Evolutionary conservation across 768 basidiomycete species (phyloP).

Genomic region (Boletus rex-veris): DNA sequence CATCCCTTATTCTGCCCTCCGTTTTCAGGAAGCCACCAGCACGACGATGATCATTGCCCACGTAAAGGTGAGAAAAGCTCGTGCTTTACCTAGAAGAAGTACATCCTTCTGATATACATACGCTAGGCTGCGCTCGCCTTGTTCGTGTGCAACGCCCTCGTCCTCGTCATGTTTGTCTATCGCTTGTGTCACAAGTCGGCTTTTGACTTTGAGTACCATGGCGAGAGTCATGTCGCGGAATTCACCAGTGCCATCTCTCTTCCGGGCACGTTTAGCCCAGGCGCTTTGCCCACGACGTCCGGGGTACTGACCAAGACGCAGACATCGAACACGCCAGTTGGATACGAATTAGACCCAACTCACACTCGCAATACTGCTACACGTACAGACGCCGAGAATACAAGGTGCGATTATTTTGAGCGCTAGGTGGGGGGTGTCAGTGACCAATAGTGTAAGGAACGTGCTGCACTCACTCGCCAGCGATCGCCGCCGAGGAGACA

Average conservation of each 20-base stretch:
- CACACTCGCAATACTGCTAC: no score
- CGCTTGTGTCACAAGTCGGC: constrained; percentile 6
- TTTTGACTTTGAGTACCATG: background rate
- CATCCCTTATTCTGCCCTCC: constrained; percentile 23
- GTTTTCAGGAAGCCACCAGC: constrained; percentile 4
- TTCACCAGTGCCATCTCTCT: constrained; percentile 19
- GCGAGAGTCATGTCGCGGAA: background rate
- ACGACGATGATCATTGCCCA: constrained; percentile 18
- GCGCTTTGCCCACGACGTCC: background rate
- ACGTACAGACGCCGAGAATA: background rate
- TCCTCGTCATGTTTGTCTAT: constrained; percentile 16
- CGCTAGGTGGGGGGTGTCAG: background rate
- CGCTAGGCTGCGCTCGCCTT: constrained; percentile 18
- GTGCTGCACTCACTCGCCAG: no score
- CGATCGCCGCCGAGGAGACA: no score
- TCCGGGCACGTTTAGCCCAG: constrained; percentile 11
- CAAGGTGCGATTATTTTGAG: background rate
- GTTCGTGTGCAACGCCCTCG: constrained; percentile 21
- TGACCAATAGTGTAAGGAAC: no score
- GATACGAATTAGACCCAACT: background rate
- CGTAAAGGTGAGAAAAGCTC: constrained; percentile 14
- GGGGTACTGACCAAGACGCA: background rate
- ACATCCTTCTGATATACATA: background rate
- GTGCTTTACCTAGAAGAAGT: background rate
- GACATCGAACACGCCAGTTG: background rate